Base-by-base conservation (phyloP, 2,329 filamentous ascomycete genomes). In the Xylariaceae sp. region DNA sequence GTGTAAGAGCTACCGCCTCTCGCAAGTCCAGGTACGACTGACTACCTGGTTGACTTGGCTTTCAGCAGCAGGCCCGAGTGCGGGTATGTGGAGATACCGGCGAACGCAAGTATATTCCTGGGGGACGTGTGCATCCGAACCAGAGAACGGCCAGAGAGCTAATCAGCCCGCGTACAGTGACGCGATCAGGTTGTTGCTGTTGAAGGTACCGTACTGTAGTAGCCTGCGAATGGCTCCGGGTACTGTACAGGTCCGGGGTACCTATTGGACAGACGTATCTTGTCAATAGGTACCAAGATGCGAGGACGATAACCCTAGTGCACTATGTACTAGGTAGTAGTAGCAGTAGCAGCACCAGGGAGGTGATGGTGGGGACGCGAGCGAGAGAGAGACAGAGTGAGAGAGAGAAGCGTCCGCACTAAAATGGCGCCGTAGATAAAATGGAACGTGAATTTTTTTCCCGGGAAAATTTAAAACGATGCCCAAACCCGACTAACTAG, bases 401-500 rank as follows among this genome's bases (percentile, higher is more conserved):
- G 41, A n/a, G 41, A 15, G 11, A 63, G 47, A 37, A 61, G 54
- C 41, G 59, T 63, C 67, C 65, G 65, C 62, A 58, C 67, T 65
- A 66, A 64, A 59, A 62, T 66, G 64, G 65, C 63, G 63, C 61
- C 62, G 57, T 68, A 67, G 55, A 56, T 51, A 66, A 68, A 67
- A 68, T 68, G 66, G 63, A 53, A 49, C 63, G 62, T 65, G 65
- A 62, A 65, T 65, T 64, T 65, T 60, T 61, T 61, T 61, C 55
- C 56, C 53, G 57, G 67, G 62, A 62, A 53, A 66, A 51, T 18
- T 49, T 50, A 41, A 47, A 37, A 39, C 64, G 61, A 63, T 68
- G 60, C 68, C 69, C 55, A 60, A 70, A 69, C 52, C 52, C 56
- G 64, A 67, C 68, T 71, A 71, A 67, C 68, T 71, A 71, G 69